Conservation (phyloP, 129 eudicot genomes). For the Ambrosia trifida region DNA sequence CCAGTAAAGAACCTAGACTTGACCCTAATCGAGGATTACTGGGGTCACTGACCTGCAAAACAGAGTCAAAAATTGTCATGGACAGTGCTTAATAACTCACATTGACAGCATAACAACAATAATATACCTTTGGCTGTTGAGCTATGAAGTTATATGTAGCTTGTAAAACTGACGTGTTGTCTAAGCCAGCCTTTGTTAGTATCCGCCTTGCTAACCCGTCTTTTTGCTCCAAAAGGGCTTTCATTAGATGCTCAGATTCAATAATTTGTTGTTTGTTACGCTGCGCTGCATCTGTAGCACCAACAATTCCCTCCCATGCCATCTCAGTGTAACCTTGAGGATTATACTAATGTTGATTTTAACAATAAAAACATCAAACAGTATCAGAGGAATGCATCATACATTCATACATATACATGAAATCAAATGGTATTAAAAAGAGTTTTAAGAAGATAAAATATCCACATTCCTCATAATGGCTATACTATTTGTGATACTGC, state of each 20-base stretch:
- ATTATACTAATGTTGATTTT: slow-evolving; percentile 41
- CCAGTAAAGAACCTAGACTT: slow-evolving; percentile 54
- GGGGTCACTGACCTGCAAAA: slow-evolving; percentile 76
- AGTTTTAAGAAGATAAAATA: neutral
- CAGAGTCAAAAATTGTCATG: neutral
- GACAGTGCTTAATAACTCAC: neutral
- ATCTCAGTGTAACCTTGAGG: slow-evolving; percentile 78
- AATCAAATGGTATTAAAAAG: neutral
- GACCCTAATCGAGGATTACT: slow-evolving; percentile 81
- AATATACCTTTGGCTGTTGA: slow-evolving; percentile 77
- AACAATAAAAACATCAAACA: slow-evolving; percentile 19
- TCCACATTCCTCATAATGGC: neutral
- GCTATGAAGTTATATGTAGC: slow-evolving; percentile 73
- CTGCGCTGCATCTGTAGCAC: slow-evolving; percentile 76
- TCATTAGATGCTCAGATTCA: slow-evolving; percentile 87
- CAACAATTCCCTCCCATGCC: slow-evolving; percentile 95
- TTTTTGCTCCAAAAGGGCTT: slow-evolving; percentile 91
- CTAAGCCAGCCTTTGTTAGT: slow-evolving; percentile 86
- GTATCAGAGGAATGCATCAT: slow-evolving; percentile 1
- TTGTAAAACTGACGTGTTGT: slow-evolving; percentile 84
- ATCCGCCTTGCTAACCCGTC: slow-evolving; percentile 92
- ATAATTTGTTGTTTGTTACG: slow-evolving; percentile 78
- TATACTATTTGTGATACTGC: neutral
- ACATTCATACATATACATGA: neutral
- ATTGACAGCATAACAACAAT: neutral